Percentiles rank a stretch among this genome's conserved stretches.
Evolutionary conservation across 306 rosid species (phyloP).

Genomic region (Morella rubra): DNA sequence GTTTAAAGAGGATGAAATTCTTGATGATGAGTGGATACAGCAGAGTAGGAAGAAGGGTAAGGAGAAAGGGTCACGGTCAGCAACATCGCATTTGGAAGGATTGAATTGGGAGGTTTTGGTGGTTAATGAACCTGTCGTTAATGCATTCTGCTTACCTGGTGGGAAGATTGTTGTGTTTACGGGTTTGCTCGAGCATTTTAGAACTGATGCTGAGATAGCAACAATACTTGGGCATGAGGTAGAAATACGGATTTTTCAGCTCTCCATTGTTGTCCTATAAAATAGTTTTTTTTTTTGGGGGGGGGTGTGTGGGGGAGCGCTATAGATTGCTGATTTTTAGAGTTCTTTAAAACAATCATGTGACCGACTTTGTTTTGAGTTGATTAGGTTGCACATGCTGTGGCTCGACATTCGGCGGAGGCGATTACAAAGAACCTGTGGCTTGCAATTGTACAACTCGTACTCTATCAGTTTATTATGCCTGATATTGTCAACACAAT

Average conservation of each 20-base stretch:
- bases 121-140: constrained; percentile 67
- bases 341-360: constrained; percentile 5
- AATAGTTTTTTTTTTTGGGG: too few relatives aligned
- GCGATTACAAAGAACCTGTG: constrained; percentile 68
- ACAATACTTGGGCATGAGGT: constrained; percentile 92
- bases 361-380: constrained; percentile 1
- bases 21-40: constrained; percentile 80
- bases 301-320: too few relatives aligned
- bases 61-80: constrained; percentile 40
- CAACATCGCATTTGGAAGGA: constrained; percentile 76
- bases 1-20: constrained; percentile 68
- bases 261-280: too few relatives aligned
- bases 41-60: constrained; percentile 59
- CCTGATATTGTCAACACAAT: constrained; percentile 77
- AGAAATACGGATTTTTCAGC: constrained; percentile 9
- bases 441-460: constrained; percentile 60
- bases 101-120: constrained; percentile 88
- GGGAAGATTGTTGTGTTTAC: constrained; percentile 91
- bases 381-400: constrained; percentile 81
- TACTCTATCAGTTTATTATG: constrained; percentile 62
- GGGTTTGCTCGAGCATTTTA: constrained; percentile 75
- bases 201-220: constrained; percentile 69
- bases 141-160: constrained; percentile 80
- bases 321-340: neutral
- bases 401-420: constrained; percentile 86